Evolutionary conservation across 208 protist genomes (phyloP), one percentile per base, ranked within the genome.

Genomic region (Trypanosoma vivax): DNA sequence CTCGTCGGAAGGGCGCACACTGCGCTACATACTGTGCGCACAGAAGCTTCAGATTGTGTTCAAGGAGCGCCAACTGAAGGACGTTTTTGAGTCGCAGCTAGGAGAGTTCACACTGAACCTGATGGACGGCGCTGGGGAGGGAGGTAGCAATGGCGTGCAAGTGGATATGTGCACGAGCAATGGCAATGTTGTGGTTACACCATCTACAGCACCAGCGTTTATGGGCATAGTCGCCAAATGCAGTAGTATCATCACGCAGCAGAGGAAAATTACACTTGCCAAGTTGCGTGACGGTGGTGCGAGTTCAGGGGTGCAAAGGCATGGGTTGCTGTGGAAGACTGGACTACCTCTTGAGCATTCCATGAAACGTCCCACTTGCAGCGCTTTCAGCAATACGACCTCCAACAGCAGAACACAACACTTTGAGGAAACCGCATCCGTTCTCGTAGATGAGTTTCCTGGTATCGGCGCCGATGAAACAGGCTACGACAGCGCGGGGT

Each of bases 41-140:
- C 58, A 79, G 39, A 52, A 79, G 34, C 58, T 88, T 21, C 65
- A 80, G 47, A 75, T 76, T 11, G 60, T 66, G 24, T 83, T 90
- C 57, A 94, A 94, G 68, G 80, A 94, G 73, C 77, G 87, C n/a
- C 81, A 90, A 57, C 56, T 94, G 42, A 77, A 73, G 50, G 87
- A 94, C 49, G 64, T 94, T n/a, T 76, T 91, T 35, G 81, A 91
- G 63, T 88, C 71, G 54, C 76, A 65, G 14, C 58, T 80, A 10
- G 72, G 52, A 7, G 34, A 62, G 41, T 57, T 89, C 30, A 37
- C 27, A 30, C 27, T 52, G 13, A 70, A 73, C 49, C 50, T 68
- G 5, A 94, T 90, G 83, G 83, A 91, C 55, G 83, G 83, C 24
- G 57, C 88, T 23, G 79, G 73, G 31, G 70, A 78, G 38, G 73